phyloP scores from a whole-genome alignment of 306 rosid genomes.

The Chamaecrista fasciculata region DNA sequence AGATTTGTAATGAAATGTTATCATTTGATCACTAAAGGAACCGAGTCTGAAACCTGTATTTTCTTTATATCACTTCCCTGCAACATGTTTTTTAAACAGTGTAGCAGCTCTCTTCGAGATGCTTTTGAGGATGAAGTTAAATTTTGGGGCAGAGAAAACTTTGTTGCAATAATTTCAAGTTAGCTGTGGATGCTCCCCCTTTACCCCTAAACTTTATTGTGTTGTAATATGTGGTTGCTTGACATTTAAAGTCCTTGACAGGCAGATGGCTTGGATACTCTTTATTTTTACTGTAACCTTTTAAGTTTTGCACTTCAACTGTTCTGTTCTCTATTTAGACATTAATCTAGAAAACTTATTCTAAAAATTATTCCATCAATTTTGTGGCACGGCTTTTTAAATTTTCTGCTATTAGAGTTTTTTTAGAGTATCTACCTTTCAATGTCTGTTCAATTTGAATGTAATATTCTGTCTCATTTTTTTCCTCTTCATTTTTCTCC shows the following conservation, averaged over 20 bases:
- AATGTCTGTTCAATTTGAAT: neutral
- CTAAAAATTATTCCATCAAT: neutral
- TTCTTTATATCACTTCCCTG: neutral
- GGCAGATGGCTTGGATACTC: slow-evolving; percentile 1
- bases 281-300: neutral
- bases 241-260: neutral
- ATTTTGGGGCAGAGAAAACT: slow-evolving; percentile 51
- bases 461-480: neutral
- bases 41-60: slow-evolving; percentile 16
- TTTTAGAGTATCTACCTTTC: neutral
- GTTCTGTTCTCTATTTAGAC: neutral
- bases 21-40: slow-evolving; percentile 48
- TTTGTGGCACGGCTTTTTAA: neutral
- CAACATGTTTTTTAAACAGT: neutral
- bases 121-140: slow-evolving; percentile 33
- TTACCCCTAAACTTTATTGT: neutral
- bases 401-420: neutral
- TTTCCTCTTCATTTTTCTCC: neutral
- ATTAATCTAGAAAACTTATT: neutral
- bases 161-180: slow-evolving; percentile 34
- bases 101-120: neutral
- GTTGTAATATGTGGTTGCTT: slow-evolving; percentile 12
- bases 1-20: slow-evolving; percentile 43
- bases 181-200: slow-evolving; percentile 30
- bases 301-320: too few species aligned